These are phyloP conservation scores for Hypoxylon rickii DNA, from an alignment of 495 filamentous ascomycete genomes.

Conservation along the genomic window DNA sequence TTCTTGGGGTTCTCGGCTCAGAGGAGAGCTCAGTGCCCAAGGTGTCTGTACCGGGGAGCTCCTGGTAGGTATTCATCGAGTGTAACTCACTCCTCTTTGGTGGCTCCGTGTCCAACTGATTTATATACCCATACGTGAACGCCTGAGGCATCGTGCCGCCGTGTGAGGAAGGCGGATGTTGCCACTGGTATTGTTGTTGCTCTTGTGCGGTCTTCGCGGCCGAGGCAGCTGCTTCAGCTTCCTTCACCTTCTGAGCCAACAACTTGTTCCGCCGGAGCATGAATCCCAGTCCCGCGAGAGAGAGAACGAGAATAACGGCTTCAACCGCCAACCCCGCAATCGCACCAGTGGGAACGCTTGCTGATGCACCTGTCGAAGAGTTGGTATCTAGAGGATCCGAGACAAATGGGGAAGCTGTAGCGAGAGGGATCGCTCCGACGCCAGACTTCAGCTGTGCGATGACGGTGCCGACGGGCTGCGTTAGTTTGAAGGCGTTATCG, in stretches of 20 bases:
- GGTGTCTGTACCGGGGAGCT: conserved; percentile 8
- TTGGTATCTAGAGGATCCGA: neutral
- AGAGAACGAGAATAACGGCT: conserved; percentile 4
- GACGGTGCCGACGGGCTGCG: conserved; percentile 22
- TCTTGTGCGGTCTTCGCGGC: conserved; percentile 2
- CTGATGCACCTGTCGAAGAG: neutral
- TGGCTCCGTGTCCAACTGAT: conserved; percentile 2
- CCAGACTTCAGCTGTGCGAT: conserved; percentile 26
- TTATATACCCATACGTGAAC: conserved; percentile 1
- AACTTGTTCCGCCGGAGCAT: conserved; percentile 19
- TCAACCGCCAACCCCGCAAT: conserved; percentile 20
- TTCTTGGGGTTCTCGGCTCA: conserved; percentile 3
- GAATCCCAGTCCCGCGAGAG: conserved; percentile 9
- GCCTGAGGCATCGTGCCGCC: neutral
- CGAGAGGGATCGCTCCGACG: conserved; percentile 11
- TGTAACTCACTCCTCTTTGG: conserved; percentile 17
- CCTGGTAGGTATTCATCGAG: neutral
- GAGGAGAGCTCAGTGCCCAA: conserved; percentile 16
- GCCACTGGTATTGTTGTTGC: conserved; percentile 19
- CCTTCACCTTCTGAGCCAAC: conserved; percentile 10
- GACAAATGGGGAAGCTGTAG: neutral
- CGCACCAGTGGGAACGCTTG: conserved; percentile 8
- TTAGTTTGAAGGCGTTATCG: conserved; percentile 31
- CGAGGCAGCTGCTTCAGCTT: conserved; percentile 7
- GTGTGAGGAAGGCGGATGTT: conserved; percentile 9